Base-by-base conservation (phyloP, 768 basidiomycete genomes). In the Psilocybe azurescens region DNA sequence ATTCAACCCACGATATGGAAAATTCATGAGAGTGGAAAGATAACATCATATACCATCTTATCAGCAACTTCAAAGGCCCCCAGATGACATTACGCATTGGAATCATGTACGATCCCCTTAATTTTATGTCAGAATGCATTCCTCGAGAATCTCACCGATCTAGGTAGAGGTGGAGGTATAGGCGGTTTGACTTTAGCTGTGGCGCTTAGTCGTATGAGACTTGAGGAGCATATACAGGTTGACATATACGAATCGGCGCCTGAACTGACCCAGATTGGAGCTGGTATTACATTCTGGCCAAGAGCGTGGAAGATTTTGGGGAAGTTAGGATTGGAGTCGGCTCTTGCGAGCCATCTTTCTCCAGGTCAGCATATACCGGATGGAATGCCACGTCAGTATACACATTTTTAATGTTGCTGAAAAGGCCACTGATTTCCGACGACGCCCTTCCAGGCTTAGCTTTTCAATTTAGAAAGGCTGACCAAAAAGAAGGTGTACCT, bases 181-280 rank as follows among this genome's bases (percentile, higher is more conserved):
- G 74, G 72, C 0, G 74, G 73, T 14, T 62, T 75, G 55, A 69
- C 70, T 6, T 60, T 72, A 14, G 73, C 73, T 3, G 65, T 70
- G 4, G 65, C 72, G 16, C 62, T 73, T 11, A 66, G 65, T 29
- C 65, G 62, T 5, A 61, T 74, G 0, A 69, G 74, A 36, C 67
- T 77, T 16, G 66, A 74, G 24, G 56, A 67, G 16, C n/a, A 56
- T 10, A 58, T 72, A 30, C 64, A 68, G 18, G 70, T 81, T 9
- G 75, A 80, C 59, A 65, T 81, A 14, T 81, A 79, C 47, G 80
- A 81, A 65, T 75, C 80, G 8, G 72, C 78, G 32, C 68, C 67
- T 41, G 56, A 74, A 41, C 70, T 78, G 56, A 69, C 72, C 16
- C 76, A 80, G 61, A 47, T 77, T 24, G 80, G 80, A 13, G 79